Base-by-base conservation (phyloP, 768 basidiomycete species). In the Macrolepiota dolichaula region DNA sequence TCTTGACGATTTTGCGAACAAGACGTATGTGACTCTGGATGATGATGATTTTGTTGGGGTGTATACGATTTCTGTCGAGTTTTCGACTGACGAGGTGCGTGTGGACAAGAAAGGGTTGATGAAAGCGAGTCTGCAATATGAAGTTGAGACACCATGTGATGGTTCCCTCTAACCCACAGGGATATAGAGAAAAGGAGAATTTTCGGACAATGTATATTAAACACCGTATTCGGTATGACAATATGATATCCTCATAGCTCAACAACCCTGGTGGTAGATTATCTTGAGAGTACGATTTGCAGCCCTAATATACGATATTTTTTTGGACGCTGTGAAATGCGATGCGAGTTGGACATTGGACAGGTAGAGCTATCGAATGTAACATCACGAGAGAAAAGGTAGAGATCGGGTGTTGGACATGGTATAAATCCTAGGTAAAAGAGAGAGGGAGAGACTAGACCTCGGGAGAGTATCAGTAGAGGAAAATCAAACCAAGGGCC, bases 61-160 rank as follows among this genome's bases (percentile, higher is more conserved):
- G 22, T 86, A 84, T 64, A 72, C 66, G 2, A 73, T 85, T 42
- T 65, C 74, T 17, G 82, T 89, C 13, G 68, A 68, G 38, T 88
- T 85, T 64, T 51, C 74, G 13, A 84, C 87, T 1, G 79, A 82
- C 37, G 84, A 89, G 67, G 82, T 90, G 9, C 76, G 82, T 60
- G 65, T 74, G 22, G 85, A 55, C 11, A 22, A 87, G 63, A 71
- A 71, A 25, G 70, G 76, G 11, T 44, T 71, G 3, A 61, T 74
- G 17, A 60, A 63, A 13, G 63, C 66, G 9, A 58, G 58, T 10
- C 40, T 51, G 35, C 53, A 67, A 11, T 63, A 71, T 49, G 62
- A 66, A 13, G 77, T 77, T 15, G 51, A 57, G 25, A 46, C 57
- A 5, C 49, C n/a, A 35, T 61, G 60, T 57, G 15, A 29, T 19